These are phyloP conservation scores for Sphaerobolus stellatus DNA, from an alignment of 1,284 basidiomycete genomes.

Conservation along the genomic window DNA sequence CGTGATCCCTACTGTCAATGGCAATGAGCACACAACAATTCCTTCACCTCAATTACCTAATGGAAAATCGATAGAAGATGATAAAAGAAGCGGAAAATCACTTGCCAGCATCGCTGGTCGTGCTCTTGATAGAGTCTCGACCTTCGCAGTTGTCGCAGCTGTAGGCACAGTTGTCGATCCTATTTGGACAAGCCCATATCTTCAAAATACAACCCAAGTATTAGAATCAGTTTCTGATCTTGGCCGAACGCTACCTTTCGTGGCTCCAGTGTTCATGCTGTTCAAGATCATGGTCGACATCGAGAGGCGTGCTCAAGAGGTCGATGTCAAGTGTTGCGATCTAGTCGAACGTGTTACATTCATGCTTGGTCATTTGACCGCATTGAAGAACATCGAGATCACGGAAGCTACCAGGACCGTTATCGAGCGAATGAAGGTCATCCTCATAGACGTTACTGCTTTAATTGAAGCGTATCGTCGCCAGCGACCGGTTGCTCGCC, in stretches of 20 bases:
- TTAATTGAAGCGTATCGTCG: slow-evolving; percentile 9
- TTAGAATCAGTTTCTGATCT: slow-evolving; percentile 33
- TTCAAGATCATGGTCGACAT: slow-evolving; percentile 40
- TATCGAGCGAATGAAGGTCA: slow-evolving; percentile 20
- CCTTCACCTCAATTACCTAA: no score
- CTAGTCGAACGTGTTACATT: slow-evolving; percentile 40
- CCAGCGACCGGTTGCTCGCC: slow-evolving; percentile 21
- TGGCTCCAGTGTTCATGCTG: slow-evolving; percentile 38
- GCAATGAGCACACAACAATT: no score
- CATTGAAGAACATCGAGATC: slow-evolving; percentile 32
- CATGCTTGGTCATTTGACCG: slow-evolving; percentile 37
- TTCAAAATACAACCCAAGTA: slow-evolving; percentile 32
- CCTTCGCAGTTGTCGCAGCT: no score
- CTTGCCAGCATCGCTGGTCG: no score
- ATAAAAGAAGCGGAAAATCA: no score
- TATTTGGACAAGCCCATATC: slow-evolving; percentile 11
- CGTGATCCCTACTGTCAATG: no score
- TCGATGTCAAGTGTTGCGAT: slow-evolving; percentile 38
- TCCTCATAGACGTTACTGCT: slow-evolving; percentile 5
- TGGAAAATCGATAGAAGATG: no score
- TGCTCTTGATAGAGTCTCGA: no score
- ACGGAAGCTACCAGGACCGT: slow-evolving; percentile 31
- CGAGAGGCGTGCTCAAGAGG: slow-evolving; percentile 37
- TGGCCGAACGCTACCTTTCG: slow-evolving; percentile 35
- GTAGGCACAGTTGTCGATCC: background rate